Base-by-base conservation (phyloP, 495 filamentous ascomycete genomes). In the Cercophora newfieldiana region DNA sequence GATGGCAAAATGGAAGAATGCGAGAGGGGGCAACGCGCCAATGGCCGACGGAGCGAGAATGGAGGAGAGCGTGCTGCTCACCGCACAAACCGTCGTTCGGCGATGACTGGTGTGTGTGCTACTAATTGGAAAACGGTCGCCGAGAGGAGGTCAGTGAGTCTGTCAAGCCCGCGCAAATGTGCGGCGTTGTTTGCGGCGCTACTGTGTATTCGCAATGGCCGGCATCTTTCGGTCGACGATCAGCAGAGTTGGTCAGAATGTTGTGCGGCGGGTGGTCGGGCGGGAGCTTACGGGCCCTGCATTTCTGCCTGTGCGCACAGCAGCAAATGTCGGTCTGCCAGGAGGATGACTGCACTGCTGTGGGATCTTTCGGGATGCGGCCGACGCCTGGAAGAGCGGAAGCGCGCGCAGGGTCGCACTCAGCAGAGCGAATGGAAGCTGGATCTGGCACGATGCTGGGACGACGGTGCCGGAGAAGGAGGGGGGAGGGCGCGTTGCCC, bases 1-100 rank as follows among this genome's bases (percentile, higher is more conserved):
- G 58, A 60, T 48, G 58, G 58, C 21, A 60, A 60, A 60, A 60
- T 25, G 58, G 58, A 14, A 60, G 48, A 60, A 60, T 6, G 31
- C 58, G 21, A 22, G 18, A 14, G n/a, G 16, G 10, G n/a, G 8
- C 12, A 7, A n/a, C 29, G 14, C 58, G 21, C 58, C 21, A 48
- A 25, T 48, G 21, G 33, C 68, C 21, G 50, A 6, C 54, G 54
- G 18, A n/a, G n/a, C n/a, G n/a, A n/a, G n/a, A 26, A 19, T 6
- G 22, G 54, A 26, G 54, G 3, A 8, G 24, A n/a, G 6, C 21
- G 5, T 26, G 50, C n/a, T 53, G 24, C 21, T n/a, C n/a, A n/a
- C n/a, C n/a, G n/a, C 50, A 22, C 25, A 8, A 7, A 19, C 22
- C 6, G 24, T 22, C 25, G 24, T 19, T 19, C 22, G 24, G 50